Conservation (phyloP, 208 protist genomes). For the Wallacemonas sp. region DNA sequence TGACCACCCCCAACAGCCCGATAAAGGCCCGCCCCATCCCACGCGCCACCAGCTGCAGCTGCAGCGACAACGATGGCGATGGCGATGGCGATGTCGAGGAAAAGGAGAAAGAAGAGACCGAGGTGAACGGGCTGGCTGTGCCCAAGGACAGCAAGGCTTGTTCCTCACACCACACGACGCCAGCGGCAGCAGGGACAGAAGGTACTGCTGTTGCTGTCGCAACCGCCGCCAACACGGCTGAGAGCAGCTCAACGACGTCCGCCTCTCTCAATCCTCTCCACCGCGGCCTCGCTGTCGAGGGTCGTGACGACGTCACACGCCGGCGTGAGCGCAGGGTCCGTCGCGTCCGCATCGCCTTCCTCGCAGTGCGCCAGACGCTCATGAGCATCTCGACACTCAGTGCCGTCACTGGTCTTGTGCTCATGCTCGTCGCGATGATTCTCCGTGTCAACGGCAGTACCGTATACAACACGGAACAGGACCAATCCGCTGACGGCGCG, state of each 20-base stretch:
- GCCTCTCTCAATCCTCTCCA: slow-evolving; percentile 1
- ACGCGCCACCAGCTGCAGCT: no score
- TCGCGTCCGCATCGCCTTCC: not conserved
- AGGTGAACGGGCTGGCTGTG: no score
- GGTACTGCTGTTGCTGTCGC: not conserved
- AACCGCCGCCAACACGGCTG: not conserved
- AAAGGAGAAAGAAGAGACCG: no score
- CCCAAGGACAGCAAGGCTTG: no score
- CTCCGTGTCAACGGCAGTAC: not conserved
- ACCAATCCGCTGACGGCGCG: no score
- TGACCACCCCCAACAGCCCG: no score
- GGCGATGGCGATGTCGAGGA: no score
- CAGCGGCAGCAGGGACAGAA: no score
- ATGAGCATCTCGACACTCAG: slow-evolving; percentile 1
- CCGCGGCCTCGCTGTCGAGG: slow-evolving; percentile 2
- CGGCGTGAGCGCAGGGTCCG: not conserved
- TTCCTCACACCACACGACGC: no score
- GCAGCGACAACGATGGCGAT: no score
- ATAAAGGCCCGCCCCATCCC: no score
- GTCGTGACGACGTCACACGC: not conserved
- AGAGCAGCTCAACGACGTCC: not conserved
- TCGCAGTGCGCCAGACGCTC: not conserved
- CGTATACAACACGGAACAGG: not conserved
- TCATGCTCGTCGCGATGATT: slow-evolving; percentile 8
- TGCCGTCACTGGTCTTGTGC: not conserved